Base-by-base conservation (phyloP, 2,329 filamentous ascomycete species). In the Stagonosporopsis rhizophila region DNA sequence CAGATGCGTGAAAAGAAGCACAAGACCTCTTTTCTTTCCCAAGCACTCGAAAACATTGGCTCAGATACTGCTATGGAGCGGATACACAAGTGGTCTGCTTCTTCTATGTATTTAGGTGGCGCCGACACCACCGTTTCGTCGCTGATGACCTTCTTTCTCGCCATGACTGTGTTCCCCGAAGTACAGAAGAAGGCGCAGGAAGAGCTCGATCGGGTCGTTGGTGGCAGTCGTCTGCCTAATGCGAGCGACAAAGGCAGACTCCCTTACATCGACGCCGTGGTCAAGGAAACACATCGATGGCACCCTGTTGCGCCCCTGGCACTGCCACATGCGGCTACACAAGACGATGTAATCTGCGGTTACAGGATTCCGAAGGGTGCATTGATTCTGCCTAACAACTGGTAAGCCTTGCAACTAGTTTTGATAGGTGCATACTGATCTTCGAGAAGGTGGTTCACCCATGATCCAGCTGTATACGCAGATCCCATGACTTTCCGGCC, bases 141-240 rank as follows among this genome's bases (percentile, higher is more conserved):
- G 0, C 55, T 81, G 2, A 64, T 70, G 44, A 69, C 61, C 0
- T 85, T 85, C 64, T 75, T 83, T 19, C 75, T 86, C 0, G 83
- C 82, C 0, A 85, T 85, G 69, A 79, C 77, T 15, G 71, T 83
- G 7, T 82, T 81, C 34, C 80, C 80, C 0, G 66, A 75, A 1
- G 71, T 83, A 0, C 82, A 83, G 46, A 64, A 65, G 20, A 83
- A 82, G 54, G 81, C 80, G 0, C 79, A 79, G 56, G 70, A 70
- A 4, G 75, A 80, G 38, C 68, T 86, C 12, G 83, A 86, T 53
- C 64, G 70, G 4, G 79, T 84, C 0, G 75, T 84, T 5, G 82
- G 81, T 2, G 63, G 63, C 6, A 69, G 72, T 22, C 71, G 82
- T 14, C 69, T 85, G 0, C 83, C 83, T 0, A 72, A 68, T 1